Evolutionary conservation across 2,329 filamentous ascomycete genomes (phyloP), one percentile per base, ranked within the genome.

Genomic region (Uncinocarpus reesii): DNA sequence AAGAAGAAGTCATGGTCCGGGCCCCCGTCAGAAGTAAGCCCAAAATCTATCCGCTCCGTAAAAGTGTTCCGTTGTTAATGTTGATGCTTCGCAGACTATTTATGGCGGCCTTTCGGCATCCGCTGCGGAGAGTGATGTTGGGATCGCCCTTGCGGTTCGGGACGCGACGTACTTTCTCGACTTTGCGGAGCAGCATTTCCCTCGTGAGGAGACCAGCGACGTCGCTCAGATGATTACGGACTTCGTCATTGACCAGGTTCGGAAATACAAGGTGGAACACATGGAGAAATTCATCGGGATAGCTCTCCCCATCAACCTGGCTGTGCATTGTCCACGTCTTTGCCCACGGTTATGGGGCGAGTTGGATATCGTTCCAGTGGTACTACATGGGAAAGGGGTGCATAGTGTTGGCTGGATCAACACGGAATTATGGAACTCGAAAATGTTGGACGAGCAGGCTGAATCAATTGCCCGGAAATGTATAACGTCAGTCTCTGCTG

Each of bases 391-490:
- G 2, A 59, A 62, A 35, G 52, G 50, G 1, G 49, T 53, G 5
- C 47, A 52, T 48, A 54, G 54, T 56, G 29, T 57, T 21, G 49
- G 49, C 61, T 56, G 66, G 57, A 42, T 52, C 21, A 41, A 51
- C 49, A 11, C 41, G 50, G 52, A 43, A 35, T 71, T 74, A 53
- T 77, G 75, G 72, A 69, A 74, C 38, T 63, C 67, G 28, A 78
- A 79, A 60, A 68, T 73, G n/a, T 74, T 88, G 3, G 86, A 89
- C 57, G 86, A 92, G 61, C 81, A 88, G 62, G 84, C 86, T 1
- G 86, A 90, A 60, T 84, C 82, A 0, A 84, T 89, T 77, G 82
- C 81, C 1, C 75, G 86, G 52, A 89, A 88, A 69, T 86, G 83
- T 62, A 75, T 88, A 53, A 77, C 81, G 81, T 84, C 65, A 65